Evolutionary conservation across 805 yeast genomes (phyloP), one percentile per base, ranked within the genome.

Genomic region (Scheffersomyces spartinae): DNA sequence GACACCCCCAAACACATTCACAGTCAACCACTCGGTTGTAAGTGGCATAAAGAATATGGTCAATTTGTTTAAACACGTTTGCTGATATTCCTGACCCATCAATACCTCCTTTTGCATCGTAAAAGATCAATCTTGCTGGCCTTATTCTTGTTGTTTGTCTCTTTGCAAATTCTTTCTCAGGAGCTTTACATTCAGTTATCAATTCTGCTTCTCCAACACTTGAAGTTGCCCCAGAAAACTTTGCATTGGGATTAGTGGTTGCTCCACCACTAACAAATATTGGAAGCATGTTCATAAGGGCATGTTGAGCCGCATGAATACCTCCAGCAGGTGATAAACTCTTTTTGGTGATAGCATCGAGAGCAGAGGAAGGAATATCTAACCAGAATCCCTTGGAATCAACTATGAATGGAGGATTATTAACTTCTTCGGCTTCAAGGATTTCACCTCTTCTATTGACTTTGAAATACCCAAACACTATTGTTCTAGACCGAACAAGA

Each of bases 231-330:
- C n/a, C n/a, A n/a, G n/a, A n/a, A 26, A 44, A 52, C 16, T 48
- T 38, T 7, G 43, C 49, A 26, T 53, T 49, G 0, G 59, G 55
- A 19, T 48, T 41, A 6, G 58, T 46, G 36, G 74, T 79, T 4
- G 70, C 65, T 1, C 83, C 81, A 10, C 82, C 74, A 8, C 74
- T 71, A 4, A 85, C 72, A 31, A 71, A 75, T 15, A 76, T 48
- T 0, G 96, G 94, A 15, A 86, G 45, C 31, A 82, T 64, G 24
- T 81, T 75, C 67, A 91, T 75, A 2, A 91, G 55, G 0, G 84
- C 84, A 56, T 91, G 99, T 36, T 85, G 88, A 0, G 95, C 94
- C 2, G 93, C 96, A 54, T 91, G 99, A n/a, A 91, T 82, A 0
- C 91, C 94, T 4, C 82, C 98, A 0, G 97, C 88, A 2, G 76